Evolutionary conservation across 2,329 filamentous ascomycete genomes (phyloP), one percentile per base, ranked within the genome.

Genomic region (Volutella citrinella): DNA sequence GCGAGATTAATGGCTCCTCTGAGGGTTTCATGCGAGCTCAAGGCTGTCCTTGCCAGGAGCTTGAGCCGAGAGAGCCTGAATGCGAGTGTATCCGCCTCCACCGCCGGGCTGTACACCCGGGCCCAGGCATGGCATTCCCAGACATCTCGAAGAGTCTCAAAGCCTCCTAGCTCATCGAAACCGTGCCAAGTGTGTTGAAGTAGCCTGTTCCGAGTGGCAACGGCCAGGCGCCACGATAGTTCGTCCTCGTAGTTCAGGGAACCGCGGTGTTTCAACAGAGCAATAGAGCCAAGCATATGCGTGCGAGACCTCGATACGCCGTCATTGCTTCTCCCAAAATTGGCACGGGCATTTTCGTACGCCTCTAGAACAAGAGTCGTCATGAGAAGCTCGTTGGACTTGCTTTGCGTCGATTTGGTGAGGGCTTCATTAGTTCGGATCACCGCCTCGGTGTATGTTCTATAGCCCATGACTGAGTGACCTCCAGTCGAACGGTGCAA

Each of bases 141-240:
- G 7, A 29, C 20, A 29, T 13, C 16, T 14, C n/a, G 15, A 18
- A 34, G 8, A 10, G 14, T 16, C 14, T 34, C 32, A n/a, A 34
- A 15, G 8, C 18, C 25, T 12, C 8, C 19, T 10, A 22, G 9
- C 13, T 28, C 13, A 12, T 14, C 9, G 11, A 25, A 5, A 10
- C n/a, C 11, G 20, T 33, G 16, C 30, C 30, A 13, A 9, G 11
- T 26, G 26, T 28, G 25, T n/a, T 37, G 13, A 13, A 37, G 35
- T 12, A 37, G 17, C 16, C 35, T 37, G 30, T 37, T 37, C 19
- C 35, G 24, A 28, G 35, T 29, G 19, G 35, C 30, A 33, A 29
- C 22, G 5, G 32, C 23, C 3, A 36, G 34, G 19, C 34, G 34
- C 34, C 34, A 36, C 10, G 34, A 36, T 19, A 36, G 2, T n/a